Percentiles rank a stretch among this genome's conserved stretches.
These are phyloP conservation scores for Carex kokanica DNA, from an alignment of 176 grass and related monocot species.

Conservation along the genomic window DNA sequence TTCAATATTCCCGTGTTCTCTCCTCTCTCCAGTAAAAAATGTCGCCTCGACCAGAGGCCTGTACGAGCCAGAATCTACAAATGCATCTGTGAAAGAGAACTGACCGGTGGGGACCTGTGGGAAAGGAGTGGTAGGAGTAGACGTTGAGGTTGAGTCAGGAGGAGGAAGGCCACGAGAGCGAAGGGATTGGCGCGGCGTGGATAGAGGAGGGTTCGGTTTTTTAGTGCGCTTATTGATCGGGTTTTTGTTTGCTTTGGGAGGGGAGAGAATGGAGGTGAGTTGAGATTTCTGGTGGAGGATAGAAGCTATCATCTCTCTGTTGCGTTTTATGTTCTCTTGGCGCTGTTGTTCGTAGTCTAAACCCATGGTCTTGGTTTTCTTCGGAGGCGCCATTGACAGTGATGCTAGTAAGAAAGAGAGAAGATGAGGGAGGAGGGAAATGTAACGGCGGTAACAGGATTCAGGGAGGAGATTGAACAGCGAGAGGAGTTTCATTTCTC, in stretches of 20 bases:
- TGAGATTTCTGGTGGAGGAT: slow-evolving; percentile 51
- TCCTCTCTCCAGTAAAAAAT: neutral
- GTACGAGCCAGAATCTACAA: slow-evolving; percentile 1
- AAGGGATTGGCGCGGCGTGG: slow-evolving; percentile 51
- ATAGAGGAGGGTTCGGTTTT: neutral
- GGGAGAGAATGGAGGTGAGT: slow-evolving; percentile 42
- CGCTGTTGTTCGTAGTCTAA: slow-evolving; percentile 38
- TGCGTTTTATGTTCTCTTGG: slow-evolving; percentile 46
- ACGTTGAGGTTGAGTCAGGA: neutral
- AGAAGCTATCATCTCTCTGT: slow-evolving; percentile 49
- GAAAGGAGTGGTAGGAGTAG: neutral
- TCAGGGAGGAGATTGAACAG: neutral
- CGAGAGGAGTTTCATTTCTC: neutral
- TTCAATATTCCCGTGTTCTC: neutral
- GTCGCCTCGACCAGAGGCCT: slow-evolving; percentile 8
- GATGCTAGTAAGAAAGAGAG: neutral
- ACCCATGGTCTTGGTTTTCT: neutral
- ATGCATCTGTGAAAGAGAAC: slow-evolving; percentile 31
- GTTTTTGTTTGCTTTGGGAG: slow-evolving; percentile 27
- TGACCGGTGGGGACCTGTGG: neutral
- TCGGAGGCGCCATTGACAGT: neutral
- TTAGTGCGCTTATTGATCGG: neutral
- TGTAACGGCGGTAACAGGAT: neutral
- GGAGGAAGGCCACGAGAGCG: slow-evolving; percentile 51
- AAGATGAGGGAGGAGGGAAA: neutral